A percentile compares a stretch with the other conserved stretches of the same genome.
Conservation (phyloP, 202 grass and related monocot species). For the Musa balbisiana region DNA sequence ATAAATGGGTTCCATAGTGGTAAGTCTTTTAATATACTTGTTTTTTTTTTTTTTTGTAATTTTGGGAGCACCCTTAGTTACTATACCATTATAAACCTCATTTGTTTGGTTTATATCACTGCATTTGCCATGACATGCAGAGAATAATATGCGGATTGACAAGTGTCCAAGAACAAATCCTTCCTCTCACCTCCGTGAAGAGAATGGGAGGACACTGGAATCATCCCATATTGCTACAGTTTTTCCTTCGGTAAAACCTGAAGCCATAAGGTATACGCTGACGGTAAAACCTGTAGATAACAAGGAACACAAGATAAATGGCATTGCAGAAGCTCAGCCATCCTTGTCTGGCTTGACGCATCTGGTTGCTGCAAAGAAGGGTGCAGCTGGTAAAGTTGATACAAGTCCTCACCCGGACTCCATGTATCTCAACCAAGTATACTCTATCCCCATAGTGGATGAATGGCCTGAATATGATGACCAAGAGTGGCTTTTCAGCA, state of each 20-base stretch:
- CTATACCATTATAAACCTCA: conserved; percentile 9
- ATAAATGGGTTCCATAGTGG: conserved; percentile 26
- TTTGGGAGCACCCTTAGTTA: not conserved
- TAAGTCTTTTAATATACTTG: conserved; percentile 12
- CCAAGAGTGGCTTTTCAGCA: conserved; percentile 21
- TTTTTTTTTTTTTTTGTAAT: not conserved
- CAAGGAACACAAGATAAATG: conserved; percentile 13
- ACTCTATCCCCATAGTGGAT: conserved; percentile 23
- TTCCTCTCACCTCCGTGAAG: conserved; percentile 6
- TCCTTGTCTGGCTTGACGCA: conserved; percentile 3
- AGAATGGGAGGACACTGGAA: conserved; percentile 20
- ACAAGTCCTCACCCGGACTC: conserved; percentile 20
- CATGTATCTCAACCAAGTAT: conserved; percentile 18
- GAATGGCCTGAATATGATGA: conserved; percentile 24
- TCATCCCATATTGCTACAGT: conserved; percentile 8
- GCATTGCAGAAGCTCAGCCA: conserved; percentile 17
- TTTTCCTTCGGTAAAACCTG: conserved; percentile 11
- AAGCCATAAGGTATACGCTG: not conserved
- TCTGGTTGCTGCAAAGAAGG: not conserved
- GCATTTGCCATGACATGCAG: conserved; percentile 20
- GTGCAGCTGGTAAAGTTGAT: conserved; percentile 2
- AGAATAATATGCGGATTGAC: conserved; percentile 15
- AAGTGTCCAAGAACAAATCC: conserved; percentile 14
- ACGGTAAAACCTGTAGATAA: not conserved
- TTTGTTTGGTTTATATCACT: conserved; percentile 16